Base-by-base conservation (phyloP, 805 yeast species). In the Cephaloascus albidus region DNA sequence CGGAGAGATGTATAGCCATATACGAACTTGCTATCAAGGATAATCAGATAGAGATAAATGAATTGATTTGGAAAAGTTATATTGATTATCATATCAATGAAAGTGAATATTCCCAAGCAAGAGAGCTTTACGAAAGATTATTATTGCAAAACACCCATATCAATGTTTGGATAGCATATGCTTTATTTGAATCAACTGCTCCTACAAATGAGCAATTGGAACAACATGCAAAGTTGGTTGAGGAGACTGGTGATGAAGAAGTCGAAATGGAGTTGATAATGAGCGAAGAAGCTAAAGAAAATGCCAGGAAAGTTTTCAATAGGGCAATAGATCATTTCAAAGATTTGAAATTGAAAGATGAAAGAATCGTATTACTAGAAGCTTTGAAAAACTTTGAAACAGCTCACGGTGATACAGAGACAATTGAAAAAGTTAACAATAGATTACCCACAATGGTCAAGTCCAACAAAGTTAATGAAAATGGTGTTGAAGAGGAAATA, bases 131-230 rank as follows among this genome's bases (percentile, higher is more conserved):
- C 48, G 64, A 69, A 36, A 50, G 61, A 2, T 54, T 68, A 18
- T 45, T 76, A 12, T 51, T 46, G 4, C 36, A 49, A 19, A 57
- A 63, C 3, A 46, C 52, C 30, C 50, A 63, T 3, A 60, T 71
- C 3, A 54, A 61, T 18, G 50, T 62, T 2, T 83, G 93, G 86
- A 70, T 83, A 12, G 66, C 78, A 19, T 70, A 66, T 49, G 95
- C 95, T 2, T 57, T 76, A 45, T 82, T 84, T 55, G 95, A 86
- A 53, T 62, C 82, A 2, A 64, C 80, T 1, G 68, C 79, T 1
- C 87, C 87, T 5, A 68, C 79, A 1, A 65, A 66, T 1, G 64
- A 60, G 17, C 84, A 79, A 45, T 43, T 76, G n/a, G 50, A 49
- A 15, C 53, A 55, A 18, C 66, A 65, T 42, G 48, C 51, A 36